A percentile compares a stretch with the other conserved stretches of the same genome.
Evolutionary conservation across 2,329 filamentous ascomycete genomes (phyloP).

Genomic region (Neopestalotiopsis sp.): DNA sequence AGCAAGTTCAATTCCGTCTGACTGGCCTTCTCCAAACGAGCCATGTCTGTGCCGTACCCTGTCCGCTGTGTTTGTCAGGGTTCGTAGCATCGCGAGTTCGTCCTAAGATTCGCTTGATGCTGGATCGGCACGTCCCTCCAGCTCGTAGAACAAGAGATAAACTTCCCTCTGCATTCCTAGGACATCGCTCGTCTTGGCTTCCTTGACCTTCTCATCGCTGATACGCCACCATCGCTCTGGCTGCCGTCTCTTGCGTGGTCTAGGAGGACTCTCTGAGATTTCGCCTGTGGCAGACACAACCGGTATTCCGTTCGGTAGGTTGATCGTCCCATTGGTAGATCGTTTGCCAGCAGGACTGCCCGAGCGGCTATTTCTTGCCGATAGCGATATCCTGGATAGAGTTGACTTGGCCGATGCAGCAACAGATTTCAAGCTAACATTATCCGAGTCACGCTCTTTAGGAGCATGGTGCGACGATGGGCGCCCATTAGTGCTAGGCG

Average conservation of each 20-base stretch:
- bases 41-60: slow-evolving; percentile 2
- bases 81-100: slow-evolving; percentile 3
- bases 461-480: slow-evolving; percentile 25
- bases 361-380: slow-evolving; percentile 37
- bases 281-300: slow-evolving; percentile 19
- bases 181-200: slow-evolving; percentile 90
- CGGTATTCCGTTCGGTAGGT: slow-evolving; percentile 23
- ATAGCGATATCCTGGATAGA: slow-evolving; percentile 52
- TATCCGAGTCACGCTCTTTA: slow-evolving; percentile 51
- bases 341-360: slow-evolving; percentile 32
- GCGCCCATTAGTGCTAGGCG: slow-evolving; percentile 23
- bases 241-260: slow-evolving; percentile 56
- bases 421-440: slow-evolving; percentile 59
- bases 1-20: neutral
- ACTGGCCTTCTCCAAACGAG: neutral
- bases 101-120: slow-evolving; percentile 20
- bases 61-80: neutral
- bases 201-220: slow-evolving; percentile 95
- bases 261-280: slow-evolving; percentile 21
- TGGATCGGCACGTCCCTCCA: slow-evolving; percentile 58
- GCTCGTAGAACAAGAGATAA: slow-evolving; percentile 94
- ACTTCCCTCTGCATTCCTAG: slow-evolving; percentile 94
- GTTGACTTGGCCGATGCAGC: slow-evolving; percentile 61
- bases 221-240: slow-evolving; percentile 95
- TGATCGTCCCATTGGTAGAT: slow-evolving; percentile 13